Evolutionary conservation across 2,329 filamentous ascomycete species (phyloP), one percentile per base, ranked within the genome.

Genomic region (Diplodia intermedia): DNA sequence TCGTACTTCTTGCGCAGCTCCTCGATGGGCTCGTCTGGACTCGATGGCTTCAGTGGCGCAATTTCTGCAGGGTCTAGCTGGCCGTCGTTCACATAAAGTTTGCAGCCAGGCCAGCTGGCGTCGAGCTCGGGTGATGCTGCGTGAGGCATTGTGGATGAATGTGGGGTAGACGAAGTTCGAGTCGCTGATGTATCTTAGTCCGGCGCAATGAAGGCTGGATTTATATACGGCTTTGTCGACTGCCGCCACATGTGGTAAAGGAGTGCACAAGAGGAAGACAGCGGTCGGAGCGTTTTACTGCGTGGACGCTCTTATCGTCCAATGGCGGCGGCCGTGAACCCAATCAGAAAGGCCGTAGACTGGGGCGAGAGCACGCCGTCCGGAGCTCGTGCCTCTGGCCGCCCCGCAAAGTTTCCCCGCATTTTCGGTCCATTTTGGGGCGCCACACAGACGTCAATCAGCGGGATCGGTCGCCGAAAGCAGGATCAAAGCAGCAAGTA

Each of bases 1-100:
- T 80, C 70, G 71, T 81, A 85, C 36, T 82, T 81, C 4, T 73
- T 72, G n/a, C 80, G 80, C 1, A 87, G 77, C 52, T 85, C 82
- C 47, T 83, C 79, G 9, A 86, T 68, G 0, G 85, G 82, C 12
- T 82, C 76, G 36, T 76, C 73, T 1, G 81, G 80, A 8, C 78
- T 76, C 0, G 84, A 85, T 18, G 79, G 76, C 9, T 73, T 79
- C 29, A 87, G 74, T 23, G 76, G 74, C 0, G 76, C 77, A 2
- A 83, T 79, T 68, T 85, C 82, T 7, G 78, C 75, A 5, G 82
- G 77, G n/a, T 75, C 75, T 11, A 87, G 78, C 6, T 80, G 79
- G 0, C 82, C 82, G 69, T 85, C 83, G 67, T 79, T 83, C 55
- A 84, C 82, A 63, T 75, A 80, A 11, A 83, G 74, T 57, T 75